Evolutionary conservation across 73 alveolate genomes (phyloP), one percentile per base, ranked within the genome.

Genomic region (Paramecium sonneborni): DNA sequence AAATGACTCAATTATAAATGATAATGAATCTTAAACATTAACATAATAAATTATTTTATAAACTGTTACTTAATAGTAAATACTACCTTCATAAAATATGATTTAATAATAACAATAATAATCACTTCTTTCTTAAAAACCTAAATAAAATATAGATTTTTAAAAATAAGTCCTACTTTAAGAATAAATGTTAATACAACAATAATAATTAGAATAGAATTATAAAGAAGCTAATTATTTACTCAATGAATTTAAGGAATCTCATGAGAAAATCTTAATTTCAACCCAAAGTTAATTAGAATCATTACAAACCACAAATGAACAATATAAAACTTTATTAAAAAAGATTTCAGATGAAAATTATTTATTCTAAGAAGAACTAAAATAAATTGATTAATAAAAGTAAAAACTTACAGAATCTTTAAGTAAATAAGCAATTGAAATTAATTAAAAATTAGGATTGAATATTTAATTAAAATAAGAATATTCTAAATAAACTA

Each of bases 321-420:
- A 79, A 79, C 55, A 39, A 39, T 79, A 79, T 79, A 79, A 79
- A 12, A 79, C 90, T 8, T 37, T 79, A 24, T 24, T 79, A 20
- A 79, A 79, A 21, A 79, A 79, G 28, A 43, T 39, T n/a, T 79
- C 69, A 12, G 90, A 79, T 41, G 76, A 79, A 44, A 79, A 79
- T 79, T 57, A 79, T 12, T 43, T 79, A 18, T 79, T 79, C 23
- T 39, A 79, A 79, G 90, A 79, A 20, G 90, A 79, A 44, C n/a
- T 79, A 20, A 43, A 79, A 79, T 30, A 79, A 14, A 41, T 79
- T 39, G 72, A 79, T 14, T 23, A 39, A 43, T 20, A 79, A 21
- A 79, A 79, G 48, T n/a, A 41, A 46, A 79, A 79, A 20, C 32
- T 39, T 1, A 39, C 41, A 20, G 76, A 79, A 79, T 18, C 41